Base-by-base conservation (phyloP, 1,284 basidiomycete genomes). In the Cutaneotrichosporon sp. region DNA sequence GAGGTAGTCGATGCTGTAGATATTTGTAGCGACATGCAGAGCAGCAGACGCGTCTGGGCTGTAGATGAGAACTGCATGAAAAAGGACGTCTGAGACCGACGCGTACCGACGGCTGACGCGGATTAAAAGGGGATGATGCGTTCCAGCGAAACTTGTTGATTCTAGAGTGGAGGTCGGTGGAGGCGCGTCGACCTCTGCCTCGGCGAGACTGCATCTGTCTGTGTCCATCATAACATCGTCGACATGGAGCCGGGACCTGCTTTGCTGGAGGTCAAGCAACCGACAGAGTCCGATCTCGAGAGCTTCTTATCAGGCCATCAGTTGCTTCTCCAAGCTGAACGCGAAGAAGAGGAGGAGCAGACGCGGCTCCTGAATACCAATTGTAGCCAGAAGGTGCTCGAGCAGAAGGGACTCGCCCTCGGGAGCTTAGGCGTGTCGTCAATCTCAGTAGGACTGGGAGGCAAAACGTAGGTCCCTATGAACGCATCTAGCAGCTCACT, bases 391-490 rank as follows among this genome's bases (percentile, higher is more conserved):
- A 90, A 85, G 63, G 76, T 93, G 11, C 80, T 97, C 16, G 91
- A 96, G 71, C 85, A 88, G 61, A 86, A 88, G 61, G 92, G 92
- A 1, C 77, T 97, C 5, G 85, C 88, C 2, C 73, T 96, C 1
- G 81, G 82, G 27, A 84, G 84, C 26, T 77, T 97, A 9, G 84
- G 86, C 0, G 78, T 91, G 1, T 79, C 81, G 1, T 80, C 79
- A 19, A 79, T 91, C 22, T 82, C 81, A 43, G 80, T 94, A 25
- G 92, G 91, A 1, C 78, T 96, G 2, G 92, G 91, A 25, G 91
- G 90, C 22, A 94, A 93, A 78, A 90, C 84, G 87, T 93, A 69
- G 65, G 81, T 75, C 19, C 22, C 11, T n/a, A 10, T 31, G 29
- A 14, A 10, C 29, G 14, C 7, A 4, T 6, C 2, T 29, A 1